These are phyloP conservation scores for Petasospora rhodanensis DNA, from an alignment of 1,139 yeast genomes.

Conservation along the genomic window DNA sequence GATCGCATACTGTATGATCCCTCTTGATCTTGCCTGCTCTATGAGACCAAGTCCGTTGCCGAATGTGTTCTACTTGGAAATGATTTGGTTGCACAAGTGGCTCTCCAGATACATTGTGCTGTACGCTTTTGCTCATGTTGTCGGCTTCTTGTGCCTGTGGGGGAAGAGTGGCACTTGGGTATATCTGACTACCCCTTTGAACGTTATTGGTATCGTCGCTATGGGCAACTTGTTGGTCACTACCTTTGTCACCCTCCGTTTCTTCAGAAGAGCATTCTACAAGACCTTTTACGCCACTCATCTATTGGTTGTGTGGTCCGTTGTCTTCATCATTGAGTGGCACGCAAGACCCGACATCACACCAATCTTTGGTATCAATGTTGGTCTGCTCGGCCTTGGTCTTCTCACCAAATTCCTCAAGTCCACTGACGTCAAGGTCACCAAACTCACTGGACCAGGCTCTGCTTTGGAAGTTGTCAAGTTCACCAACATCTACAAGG, in stretches of 20 bases:
- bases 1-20: slow-evolving; percentile 64
- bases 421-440: slow-evolving; percentile 26
- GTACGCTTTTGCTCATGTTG: slow-evolving; percentile 50
- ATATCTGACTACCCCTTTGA: slow-evolving; percentile 43
- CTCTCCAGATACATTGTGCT: slow-evolving; percentile 61
- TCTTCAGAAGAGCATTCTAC: slow-evolving; percentile 52
- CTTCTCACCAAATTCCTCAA: slow-evolving; percentile 27
- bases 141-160: slow-evolving; percentile 52
- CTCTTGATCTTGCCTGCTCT: slow-evolving; percentile 66
- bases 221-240: slow-evolving; percentile 41
- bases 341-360: slow-evolving; percentile 80
- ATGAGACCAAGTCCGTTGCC: slow-evolving; percentile 78
- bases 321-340: slow-evolving; percentile 51
- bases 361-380: slow-evolving; percentile 43
- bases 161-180: slow-evolving; percentile 29
- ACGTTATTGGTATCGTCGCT: slow-evolving; percentile 60
- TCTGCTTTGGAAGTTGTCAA: slow-evolving; percentile 30
- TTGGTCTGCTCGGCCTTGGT: slow-evolving; percentile 44
- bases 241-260: slow-evolving; percentile 50
- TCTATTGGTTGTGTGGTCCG: slow-evolving; percentile 61
- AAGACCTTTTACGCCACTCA: slow-evolving; percentile 61
- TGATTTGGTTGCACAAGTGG: slow-evolving; percentile 87
- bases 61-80: slow-evolving; percentile 59
- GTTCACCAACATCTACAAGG: slow-evolving; percentile 28
- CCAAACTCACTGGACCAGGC: slow-evolving; percentile 27